Evolutionary conservation across 164 flowering plant genomes (phyloP), one percentile per base, ranked within the genome.

Genomic region (Liquidambar formosana): DNA sequence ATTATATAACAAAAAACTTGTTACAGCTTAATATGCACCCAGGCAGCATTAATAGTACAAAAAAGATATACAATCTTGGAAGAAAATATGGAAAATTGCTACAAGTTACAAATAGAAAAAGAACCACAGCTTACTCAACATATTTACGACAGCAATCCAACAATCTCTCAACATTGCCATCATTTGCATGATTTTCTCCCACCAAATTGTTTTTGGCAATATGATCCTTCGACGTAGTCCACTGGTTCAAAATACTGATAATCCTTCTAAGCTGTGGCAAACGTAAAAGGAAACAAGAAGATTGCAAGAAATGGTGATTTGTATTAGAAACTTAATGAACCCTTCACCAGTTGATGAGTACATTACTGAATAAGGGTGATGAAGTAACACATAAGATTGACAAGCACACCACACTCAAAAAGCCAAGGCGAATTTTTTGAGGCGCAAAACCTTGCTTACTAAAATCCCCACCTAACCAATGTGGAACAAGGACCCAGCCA

Each of bases 181-280:
- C 75, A 61, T 63, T 74, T 3, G 54, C 77, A 44, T 19, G 61
- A 65, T 59, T 48, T 33, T 72, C 85, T 52, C 60, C 72, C 4
- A 0, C 28, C 23, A 19, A 12, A 62, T 68, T 57, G 3, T 46
- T 63, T 54, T 60, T 63, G 46, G 75, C 64, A 23, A 13, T 21
- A 26, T 44, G 13, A 43, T 73, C 76, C 59, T 68, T 79, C 19
- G 73, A 52, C 8, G 77, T 49, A 64, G 66, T 83, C 95, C 93
- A 88, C 71, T 65, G 76, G 18, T 78, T 74, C 64, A 92, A 68
- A n/a, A 94, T 81, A 51, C 57, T 58, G 43, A 62, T 67, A 52
- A 89, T 86, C 73, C 78, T 82, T 69, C 51, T 70, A 14, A 94
- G 84, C 98, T 93, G 78, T 71, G 1, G 22, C 18, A 63, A 6